These are phyloP conservation scores for Ocimum tenuiflorum DNA, from an alignment of 257 asterid genomes.

Conservation along the genomic window DNA sequence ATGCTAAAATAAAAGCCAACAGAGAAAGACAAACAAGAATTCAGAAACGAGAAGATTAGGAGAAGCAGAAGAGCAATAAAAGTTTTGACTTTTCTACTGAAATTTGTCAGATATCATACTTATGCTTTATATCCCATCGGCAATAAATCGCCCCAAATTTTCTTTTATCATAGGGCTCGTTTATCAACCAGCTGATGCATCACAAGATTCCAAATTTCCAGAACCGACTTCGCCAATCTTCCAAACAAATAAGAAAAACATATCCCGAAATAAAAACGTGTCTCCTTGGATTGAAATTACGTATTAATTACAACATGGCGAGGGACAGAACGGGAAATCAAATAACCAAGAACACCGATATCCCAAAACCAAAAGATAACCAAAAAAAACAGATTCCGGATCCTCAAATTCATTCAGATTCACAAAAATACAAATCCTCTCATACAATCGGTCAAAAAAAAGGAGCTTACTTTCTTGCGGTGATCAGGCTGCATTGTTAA, in stretches of 20 bases:
- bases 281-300: not conserved
- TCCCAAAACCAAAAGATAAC: not conserved
- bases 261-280: not conserved
- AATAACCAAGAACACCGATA: conserved; percentile 1
- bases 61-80: not conserved
- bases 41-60: not conserved
- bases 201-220: not conserved
- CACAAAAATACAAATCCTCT: not conserved
- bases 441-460: not conserved
- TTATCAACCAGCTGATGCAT: conserved; percentile 12
- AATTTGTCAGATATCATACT: conserved; percentile 3
- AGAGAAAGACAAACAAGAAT: not conserved
- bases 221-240: not conserved
- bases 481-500: conserved; percentile 66
- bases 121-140: not conserved
- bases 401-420: not conserved
- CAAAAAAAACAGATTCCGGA: not conserved
- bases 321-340: not conserved
- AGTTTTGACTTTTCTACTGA: conserved; percentile 3
- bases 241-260: conserved; percentile 11
- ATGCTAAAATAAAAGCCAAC: not conserved
- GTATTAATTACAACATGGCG: not conserved
- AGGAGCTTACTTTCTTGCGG: conserved; percentile 58
- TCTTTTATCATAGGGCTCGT: not conserved
- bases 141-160: conserved; percentile 6